phyloP scores from a whole-genome alignment of 2,329 filamentous ascomycete species.

The Cercospora canescens region DNA sequence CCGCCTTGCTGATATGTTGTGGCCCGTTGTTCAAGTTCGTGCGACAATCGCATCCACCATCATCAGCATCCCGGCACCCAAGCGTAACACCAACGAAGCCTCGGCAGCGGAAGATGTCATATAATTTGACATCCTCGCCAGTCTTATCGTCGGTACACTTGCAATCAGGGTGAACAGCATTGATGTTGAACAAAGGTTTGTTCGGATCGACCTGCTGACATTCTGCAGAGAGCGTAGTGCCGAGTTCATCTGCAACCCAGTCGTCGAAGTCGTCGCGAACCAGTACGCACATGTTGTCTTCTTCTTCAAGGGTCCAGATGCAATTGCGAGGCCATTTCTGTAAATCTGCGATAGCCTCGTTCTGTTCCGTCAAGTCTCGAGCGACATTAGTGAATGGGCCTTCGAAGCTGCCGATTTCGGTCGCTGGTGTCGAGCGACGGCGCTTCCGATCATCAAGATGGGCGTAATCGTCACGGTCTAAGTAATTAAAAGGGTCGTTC shows the following conservation, averaged over 20 bases:
- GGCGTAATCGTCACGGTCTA: not conserved
- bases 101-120: not conserved
- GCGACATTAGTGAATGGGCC: not conserved
- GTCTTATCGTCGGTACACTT: not conserved
- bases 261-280: not conserved
- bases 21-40: not conserved
- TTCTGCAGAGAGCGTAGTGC: not conserved
- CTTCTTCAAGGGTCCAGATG: not conserved
- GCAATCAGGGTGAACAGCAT: not conserved
- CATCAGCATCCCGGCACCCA: not conserved
- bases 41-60: conserved; percentile 3
- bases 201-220: not conserved
- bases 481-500: not conserved
- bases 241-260: not conserved
- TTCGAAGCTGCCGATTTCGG: not conserved
- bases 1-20: not conserved
- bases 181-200: not conserved
- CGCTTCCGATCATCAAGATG: not conserved
- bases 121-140: not conserved
- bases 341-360: not conserved
- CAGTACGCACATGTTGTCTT: not conserved
- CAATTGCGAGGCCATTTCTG: not conserved
- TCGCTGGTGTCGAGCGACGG: not conserved
- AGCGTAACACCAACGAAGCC: not conserved
- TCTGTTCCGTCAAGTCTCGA: not conserved